A percentile compares a stretch with the other conserved stretches of the same genome.
Evolutionary conservation across 257 asterid genomes (phyloP).

Genomic region (Knoxia roxburghii): DNA sequence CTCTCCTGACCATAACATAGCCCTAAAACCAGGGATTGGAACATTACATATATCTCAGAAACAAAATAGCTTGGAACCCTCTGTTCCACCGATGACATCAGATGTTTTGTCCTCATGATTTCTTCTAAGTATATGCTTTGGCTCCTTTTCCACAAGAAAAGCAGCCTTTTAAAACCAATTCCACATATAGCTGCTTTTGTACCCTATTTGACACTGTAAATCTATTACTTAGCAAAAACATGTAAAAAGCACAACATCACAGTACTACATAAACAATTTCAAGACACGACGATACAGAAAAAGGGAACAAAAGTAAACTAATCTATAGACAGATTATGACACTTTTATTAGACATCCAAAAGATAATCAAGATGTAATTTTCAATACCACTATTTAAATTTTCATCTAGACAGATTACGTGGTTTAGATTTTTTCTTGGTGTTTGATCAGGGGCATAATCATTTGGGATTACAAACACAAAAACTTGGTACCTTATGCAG

Average conservation of each 20-base stretch:
- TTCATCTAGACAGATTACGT: not conserved
- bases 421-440: not conserved
- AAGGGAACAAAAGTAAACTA: not conserved
- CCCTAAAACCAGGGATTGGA: no score
- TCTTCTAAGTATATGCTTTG: not conserved
- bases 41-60: no score
- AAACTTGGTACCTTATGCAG: not conserved
- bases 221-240: no score
- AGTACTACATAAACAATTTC: not conserved
- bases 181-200: not conserved
- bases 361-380: not conserved
- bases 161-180: no score
- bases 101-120: not conserved
- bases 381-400: not conserved
- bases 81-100: not conserved
- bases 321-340: not conserved
- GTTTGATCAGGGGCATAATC: not conserved
- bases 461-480: no score
- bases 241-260: not conserved
- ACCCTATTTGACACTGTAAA: not conserved
- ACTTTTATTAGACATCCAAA: not conserved
- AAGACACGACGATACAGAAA: no score
- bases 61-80: not conserved
- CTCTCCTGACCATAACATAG: no score
- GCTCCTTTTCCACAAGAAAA: no score